Base-by-base conservation (phyloP, 2,329 filamentous ascomycete genomes). In the Hymenoscyphus occultus region DNA sequence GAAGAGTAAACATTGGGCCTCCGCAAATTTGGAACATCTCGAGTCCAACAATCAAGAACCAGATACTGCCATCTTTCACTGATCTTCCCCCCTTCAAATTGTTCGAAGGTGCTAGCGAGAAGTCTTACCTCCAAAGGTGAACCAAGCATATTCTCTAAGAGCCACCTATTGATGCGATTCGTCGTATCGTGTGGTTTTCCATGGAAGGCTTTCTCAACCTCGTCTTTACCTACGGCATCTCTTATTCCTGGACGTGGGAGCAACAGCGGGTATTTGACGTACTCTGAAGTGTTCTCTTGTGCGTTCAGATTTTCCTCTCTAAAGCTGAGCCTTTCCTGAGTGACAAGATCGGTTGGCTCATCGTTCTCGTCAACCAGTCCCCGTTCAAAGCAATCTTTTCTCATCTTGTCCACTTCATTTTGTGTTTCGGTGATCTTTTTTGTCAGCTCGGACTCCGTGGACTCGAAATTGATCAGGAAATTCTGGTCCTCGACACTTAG, bases 341-440 rank as follows among this genome's bases (percentile, higher is more conserved):
- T 60, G 14, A 63, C 35, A 10, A 71, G 63, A 35, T 62, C 51
- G 2, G 65, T 67, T 3, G 70, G 70, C 1, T 72, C 63, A 7
- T 67, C 71, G 54, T 66, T 54, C 13, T 73, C 66, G 45, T 74
- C 70, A 4, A 73, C 64, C 10, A 74, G 56, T 5, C 68, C 69
- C 19, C 61, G 35, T 12, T 56, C 28, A 0, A 72, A 56, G 40
- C 71, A 74, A 5, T 65, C 13, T 22, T 48, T 14, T 32, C 60
- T 65, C 40, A 73, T 64, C 0, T 48, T 6, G 13, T 56, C 45
- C 0, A 66, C 56, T 14, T 71, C 69, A 1, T 14, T 45, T 19
- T 69, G 59, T 1, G 59, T 22, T 28, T 19, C 13, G 10, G 60
- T 16, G 19, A 72, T 64, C 31, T 72, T 28, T 2, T 42, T 22